Base-by-base conservation (phyloP, 495 filamentous ascomycete genomes). In the Platismatia glauca region DNA sequence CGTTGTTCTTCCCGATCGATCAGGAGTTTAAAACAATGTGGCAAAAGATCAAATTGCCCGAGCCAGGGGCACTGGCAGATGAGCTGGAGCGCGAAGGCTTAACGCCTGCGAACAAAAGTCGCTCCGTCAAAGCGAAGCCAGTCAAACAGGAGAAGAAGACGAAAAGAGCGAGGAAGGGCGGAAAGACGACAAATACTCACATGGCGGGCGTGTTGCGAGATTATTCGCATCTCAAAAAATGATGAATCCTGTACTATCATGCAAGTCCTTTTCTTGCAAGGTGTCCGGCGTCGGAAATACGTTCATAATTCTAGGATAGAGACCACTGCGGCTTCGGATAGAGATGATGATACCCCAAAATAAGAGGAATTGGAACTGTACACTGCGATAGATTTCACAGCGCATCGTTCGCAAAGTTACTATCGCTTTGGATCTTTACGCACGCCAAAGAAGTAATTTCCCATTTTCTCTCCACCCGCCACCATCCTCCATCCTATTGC, bases 381-480 rank as follows among this genome's bases (percentile, higher is more conserved):
- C 24, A n/a, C 27, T 33, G n/a, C 37, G n/a, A 35, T 44, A 55
- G 12, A 33, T 62, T 41, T 56, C 39, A 22, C 35, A 41, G 1
- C n/a, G 4, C n/a, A 34, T 16, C 33, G 13, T 7, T 15, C 35
- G 24, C 50, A 43, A 60, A 41, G 22, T 24, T 12, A 22, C 24
- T 24, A 29, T 33, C 43, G 35, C 22, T 35, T 35, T 27, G 33
- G 24, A 55, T 70, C 79, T 75, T 78, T 95, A 74, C 86, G 84
- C 37, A 95, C 84, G 44, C 83, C 94, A 75, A 96, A 95, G 74
- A 98, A 97, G 74, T 98, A 98, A 75, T 98, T 98, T 39, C 94
- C 94, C 74, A 89, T 84, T 71, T 82, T 85, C 78, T 98, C 94
- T 57, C 89, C 87, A 12, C 89, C 89, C 20, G 63, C 69, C 4